Base-by-base conservation (phyloP, 768 basidiomycete genomes). In the Daedaleopsis nitida region DNA sequence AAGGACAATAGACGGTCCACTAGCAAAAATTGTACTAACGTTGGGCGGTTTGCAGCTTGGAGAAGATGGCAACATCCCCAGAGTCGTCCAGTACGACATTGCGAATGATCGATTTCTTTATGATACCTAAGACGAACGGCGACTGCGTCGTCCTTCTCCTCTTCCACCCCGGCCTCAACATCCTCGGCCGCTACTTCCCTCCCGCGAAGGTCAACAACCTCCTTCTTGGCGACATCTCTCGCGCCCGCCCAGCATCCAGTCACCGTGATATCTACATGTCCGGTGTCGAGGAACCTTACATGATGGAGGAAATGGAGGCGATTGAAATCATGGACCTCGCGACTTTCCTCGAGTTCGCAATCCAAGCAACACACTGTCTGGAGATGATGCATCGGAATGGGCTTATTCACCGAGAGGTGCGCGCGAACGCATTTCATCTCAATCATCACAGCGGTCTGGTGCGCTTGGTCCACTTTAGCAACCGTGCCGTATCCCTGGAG, bases 271-370 rank as follows among this genome's bases (percentile, higher is more conserved):
- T 78, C 14, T 79, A 78, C 64, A 83, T 85, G 81, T 75, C 72
- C 69, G 80, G 75, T 6, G 72, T 77, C 14, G 80, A 82, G 57
- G 83, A 83, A 54, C 70, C 74, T 3, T 77, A 80, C 52, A 59
- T 76, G 48, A 70, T 76, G 50, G 86, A 84, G 56, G 84, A 83
- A 57, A 77, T 83, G 73, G 86, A 84, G 64, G 79, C 77, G 9
- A 83, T 84, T 52, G 87, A 88, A 68, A 82, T 88, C 53, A 89
- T 91, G 86, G 89, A 91, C 70, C 75, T 91, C 17, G 88, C 88
- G 14, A 83, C 87, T 0, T 91, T 90, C 72, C 77, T 91, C 2
- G 88, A 91, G 87, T 91, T 91, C 68, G 85, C 88, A 9, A 87
- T 90, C 43, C 86, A 90, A 66, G 86, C 88, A 2, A 88, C 89